phyloP scores from a whole-genome alignment of 1,284 basidiomycete species.

The Tilletia caries region DNA sequence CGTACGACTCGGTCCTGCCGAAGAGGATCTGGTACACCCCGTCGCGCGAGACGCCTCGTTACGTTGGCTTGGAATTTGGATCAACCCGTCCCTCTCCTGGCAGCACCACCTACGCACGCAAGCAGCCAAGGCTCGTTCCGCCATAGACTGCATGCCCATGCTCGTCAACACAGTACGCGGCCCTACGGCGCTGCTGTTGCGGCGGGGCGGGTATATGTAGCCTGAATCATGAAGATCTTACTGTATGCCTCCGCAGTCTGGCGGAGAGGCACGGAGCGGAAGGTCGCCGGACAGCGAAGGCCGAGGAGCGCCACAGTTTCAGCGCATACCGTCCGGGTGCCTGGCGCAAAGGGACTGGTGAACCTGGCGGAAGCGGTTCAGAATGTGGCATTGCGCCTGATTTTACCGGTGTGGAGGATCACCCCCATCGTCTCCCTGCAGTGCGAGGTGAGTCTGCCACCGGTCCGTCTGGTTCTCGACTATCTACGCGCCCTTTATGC shows the following conservation, averaged over 20 bases:
- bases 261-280: neutral
- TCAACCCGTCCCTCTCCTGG: conserved; percentile 2
- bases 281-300: too few relatives aligned
- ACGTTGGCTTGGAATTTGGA: conserved; percentile 9
- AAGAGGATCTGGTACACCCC: neutral
- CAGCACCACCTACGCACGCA: neutral
- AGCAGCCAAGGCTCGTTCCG: neutral
- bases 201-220: neutral
- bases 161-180: conserved; percentile 6
- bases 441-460: neutral
- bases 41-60: neutral
- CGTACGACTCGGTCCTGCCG: neutral
- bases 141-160: neutral
- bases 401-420: neutral
- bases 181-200: neutral
- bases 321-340: neutral
- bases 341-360: neutral
- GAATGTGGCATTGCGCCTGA: neutral
- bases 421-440: neutral
- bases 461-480: neutral
- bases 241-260: neutral
- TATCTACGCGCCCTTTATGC: neutral
- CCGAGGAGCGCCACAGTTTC: too few relatives aligned
- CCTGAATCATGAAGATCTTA: neutral
- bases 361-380: neutral